Evolutionary conservation across 495 filamentous ascomycete genomes (phyloP).

Genomic region (Xylaria bambusicola): DNA sequence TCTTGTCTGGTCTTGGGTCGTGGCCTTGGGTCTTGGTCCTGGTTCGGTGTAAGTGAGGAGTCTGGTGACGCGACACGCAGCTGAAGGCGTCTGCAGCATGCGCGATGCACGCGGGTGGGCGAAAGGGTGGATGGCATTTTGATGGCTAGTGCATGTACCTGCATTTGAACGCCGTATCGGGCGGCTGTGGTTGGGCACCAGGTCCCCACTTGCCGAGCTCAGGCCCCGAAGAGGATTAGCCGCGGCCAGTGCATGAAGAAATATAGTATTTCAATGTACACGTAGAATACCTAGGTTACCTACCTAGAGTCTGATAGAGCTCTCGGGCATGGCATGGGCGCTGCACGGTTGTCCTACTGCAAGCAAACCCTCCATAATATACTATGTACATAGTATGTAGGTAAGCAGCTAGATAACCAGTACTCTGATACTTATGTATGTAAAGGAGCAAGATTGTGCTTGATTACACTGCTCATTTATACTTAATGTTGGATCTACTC

Average conservation of each 20-base stretch:
- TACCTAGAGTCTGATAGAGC: neutral
- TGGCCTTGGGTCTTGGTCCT: no score
- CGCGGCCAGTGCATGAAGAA: constrained; percentile 12
- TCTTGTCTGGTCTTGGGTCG: no score
- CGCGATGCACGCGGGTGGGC: neutral
- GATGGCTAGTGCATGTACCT: constrained; percentile 10
- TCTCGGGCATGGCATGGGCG: constrained; percentile 1
- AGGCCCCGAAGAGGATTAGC: constrained; percentile 10
- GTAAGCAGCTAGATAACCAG: no score
- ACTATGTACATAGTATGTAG: no score
- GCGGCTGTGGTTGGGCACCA: neutral
- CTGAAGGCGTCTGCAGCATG: neutral
- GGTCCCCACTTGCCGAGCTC: constrained; percentile 1
- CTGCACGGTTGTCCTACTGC: no score
- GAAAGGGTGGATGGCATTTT: neutral
- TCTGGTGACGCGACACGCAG: neutral
- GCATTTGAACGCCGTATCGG: constrained; percentile 7
- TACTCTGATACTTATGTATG: no score
- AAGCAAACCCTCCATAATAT: no score
- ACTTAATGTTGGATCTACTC: no score
- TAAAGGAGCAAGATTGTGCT: no score
- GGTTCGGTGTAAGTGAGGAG: neutral
- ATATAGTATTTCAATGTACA: neutral
- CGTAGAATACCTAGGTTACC: no score
- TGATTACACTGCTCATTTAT: no score